Evolutionary conservation across 1,284 basidiomycete species (phyloP), one percentile per base, ranked within the genome.

Genomic region (Sanguinoderma infundibulare): DNA sequence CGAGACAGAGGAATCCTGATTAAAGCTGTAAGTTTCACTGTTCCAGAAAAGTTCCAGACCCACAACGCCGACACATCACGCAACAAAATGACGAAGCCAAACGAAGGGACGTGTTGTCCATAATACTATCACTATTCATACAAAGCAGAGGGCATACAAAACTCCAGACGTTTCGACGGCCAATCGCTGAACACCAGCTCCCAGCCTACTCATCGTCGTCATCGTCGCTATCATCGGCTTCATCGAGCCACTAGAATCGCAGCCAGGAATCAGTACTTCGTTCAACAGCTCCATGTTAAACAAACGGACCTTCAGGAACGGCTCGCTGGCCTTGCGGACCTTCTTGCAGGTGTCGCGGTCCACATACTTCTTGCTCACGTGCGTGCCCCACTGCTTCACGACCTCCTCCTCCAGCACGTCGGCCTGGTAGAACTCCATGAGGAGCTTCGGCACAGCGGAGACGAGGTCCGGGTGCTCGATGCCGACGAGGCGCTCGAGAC

Each of bases 331-430:
- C 81, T 97, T 96, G 69, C 97, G 85, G 59, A 99, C 96, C 78
- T 89, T 96, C 86, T 98, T 99, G 76, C 91, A 94, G 44, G 86
- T 91, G 30, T 98, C 96, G 80, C 94, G 96, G 79, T 97, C 94
- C 60, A 97, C 95, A 74, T 98, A 98, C 83, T 99, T 98, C 83
- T 95, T 98, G 79, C 91, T 94, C 70, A 98, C 95, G 72, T 98
- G 97, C 6, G 94, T 98, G 34, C 96, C 96, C 96, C 96, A 99
- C 68, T 96, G 89, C 53, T 84, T 87, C 65, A 96, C 83, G 17
- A 98, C 84, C 32, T 95, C 95, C 76, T 99, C 97, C 20, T 98
- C 96, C 50, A 99, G 79, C 22, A 98, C 82, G 70, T 99, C 97
- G 52, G 83, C 85, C 78, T 99, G 96, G 78, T 98, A 99, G 68